Conservation (phyloP, 192 early-diverging fungal genomes). For the Coemansia sp. region DNA sequence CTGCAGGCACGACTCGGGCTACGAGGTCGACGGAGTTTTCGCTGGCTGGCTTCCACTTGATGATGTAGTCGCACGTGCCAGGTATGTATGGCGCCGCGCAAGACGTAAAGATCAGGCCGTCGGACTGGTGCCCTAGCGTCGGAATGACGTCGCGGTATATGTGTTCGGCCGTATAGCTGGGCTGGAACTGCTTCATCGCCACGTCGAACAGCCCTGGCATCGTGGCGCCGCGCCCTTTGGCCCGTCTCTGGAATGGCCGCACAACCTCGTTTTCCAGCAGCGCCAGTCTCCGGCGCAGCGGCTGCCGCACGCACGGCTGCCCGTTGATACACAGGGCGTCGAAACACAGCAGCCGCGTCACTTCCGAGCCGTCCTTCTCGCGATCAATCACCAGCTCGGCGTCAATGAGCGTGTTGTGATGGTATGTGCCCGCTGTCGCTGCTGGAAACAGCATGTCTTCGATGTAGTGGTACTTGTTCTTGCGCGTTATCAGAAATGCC, state of each 20-base stretch:
- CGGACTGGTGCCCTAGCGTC: conserved; percentile 61
- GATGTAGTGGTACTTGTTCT: conserved; percentile 79
- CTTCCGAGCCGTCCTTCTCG: conserved; percentile 56
- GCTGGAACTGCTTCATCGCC: conserved; percentile 64
- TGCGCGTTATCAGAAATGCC: conserved; percentile 55
- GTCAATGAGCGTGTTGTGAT: conserved; percentile 87
- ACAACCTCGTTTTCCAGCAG: conserved; percentile 64
- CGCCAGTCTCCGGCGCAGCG: conserved; percentile 68
- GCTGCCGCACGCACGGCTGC: conserved; percentile 55
- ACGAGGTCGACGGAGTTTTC: conserved; percentile 81
- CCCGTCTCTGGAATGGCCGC: neutral
- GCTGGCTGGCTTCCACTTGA: conserved; percentile 84
- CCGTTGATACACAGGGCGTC: conserved; percentile 68
- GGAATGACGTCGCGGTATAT: conserved; percentile 62
- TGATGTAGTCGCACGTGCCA: conserved; percentile 64
- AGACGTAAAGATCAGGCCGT: conserved; percentile 76
- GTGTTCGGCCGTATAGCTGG: conserved; percentile 60
- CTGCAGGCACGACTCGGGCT: conserved; percentile 29
- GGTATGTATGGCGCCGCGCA: conserved; percentile 58
- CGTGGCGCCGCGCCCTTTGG: no score
- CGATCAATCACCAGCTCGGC: conserved; percentile 85
- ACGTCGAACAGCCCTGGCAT: no score
- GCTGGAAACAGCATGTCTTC: no score
- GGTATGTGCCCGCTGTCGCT: no score
- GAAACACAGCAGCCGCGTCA: conserved; percentile 58